Conservation (phyloP, 106 monocot species). For the Phalaenopsis aphrodite region DNA sequence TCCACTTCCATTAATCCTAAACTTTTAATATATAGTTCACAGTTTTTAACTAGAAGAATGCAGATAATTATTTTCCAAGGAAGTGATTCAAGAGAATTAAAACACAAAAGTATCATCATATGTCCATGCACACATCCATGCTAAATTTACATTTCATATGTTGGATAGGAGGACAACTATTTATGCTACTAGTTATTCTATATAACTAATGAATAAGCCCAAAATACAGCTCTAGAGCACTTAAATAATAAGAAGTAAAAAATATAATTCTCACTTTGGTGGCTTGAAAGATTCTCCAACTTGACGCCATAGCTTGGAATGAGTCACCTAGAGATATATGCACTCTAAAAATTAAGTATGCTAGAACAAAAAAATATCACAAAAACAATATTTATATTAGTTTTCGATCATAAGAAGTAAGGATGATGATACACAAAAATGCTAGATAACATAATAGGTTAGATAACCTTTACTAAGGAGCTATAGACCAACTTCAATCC, state of each 20-base stretch:
- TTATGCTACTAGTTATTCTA: neutral
- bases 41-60: neutral
- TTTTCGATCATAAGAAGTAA: neutral
- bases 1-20: too few species aligned
- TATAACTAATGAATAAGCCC: neutral
- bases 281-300: conserved; percentile 11
- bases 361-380: neutral
- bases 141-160: neutral
- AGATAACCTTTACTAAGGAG: neutral
- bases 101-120: too few species aligned
- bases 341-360: neutral
- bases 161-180: neutral
- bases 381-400: neutral
- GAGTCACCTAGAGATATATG: neutral
- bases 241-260: neutral
- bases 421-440: neutral
- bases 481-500: neutral
- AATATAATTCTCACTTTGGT: neutral
- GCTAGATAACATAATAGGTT: neutral
- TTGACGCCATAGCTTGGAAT: conserved; percentile 5
- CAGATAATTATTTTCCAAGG: too few species aligned
- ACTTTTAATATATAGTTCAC: neutral
- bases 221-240: neutral
- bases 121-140: neutral
- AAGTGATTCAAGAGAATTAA: too few species aligned